Conservation (phyloP, 2,329 filamentous ascomycete genomes). For the Aspergillus costaricaensis region DNA sequence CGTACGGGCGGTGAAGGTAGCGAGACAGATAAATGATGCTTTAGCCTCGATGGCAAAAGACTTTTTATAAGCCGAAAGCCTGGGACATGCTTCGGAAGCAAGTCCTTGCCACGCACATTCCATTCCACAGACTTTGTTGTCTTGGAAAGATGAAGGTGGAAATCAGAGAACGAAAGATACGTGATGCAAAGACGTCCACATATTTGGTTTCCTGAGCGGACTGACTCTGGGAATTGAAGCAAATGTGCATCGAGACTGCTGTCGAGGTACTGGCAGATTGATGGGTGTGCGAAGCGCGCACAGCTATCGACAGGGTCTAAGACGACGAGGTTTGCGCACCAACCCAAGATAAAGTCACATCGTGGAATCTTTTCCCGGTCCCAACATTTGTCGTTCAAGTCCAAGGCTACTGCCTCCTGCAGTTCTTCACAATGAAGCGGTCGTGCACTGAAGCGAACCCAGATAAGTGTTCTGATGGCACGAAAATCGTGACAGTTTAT, state of each 20-base stretch:
- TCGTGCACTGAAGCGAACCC: too few relatives aligned
- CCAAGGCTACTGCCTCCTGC: too few relatives aligned
- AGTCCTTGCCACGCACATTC: neutral
- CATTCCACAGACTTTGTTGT: neutral
- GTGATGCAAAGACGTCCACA: neutral
- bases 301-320: too few relatives aligned
- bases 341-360: too few relatives aligned
- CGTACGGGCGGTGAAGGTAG: too few relatives aligned
- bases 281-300: constrained; percentile 14
- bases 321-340: too few relatives aligned
- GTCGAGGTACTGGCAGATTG: constrained; percentile 22
- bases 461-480: too few relatives aligned
- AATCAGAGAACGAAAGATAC: neutral
- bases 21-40: too few relatives aligned
- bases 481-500: too few relatives aligned
- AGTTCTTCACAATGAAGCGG: too few relatives aligned
- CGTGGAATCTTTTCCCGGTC: too few relatives aligned
- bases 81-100: neutral
- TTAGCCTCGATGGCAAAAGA: neutral
- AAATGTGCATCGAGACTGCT: neutral
- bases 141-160: neutral
- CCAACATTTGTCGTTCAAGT: too few relatives aligned
- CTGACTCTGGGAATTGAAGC: constrained; percentile 3
- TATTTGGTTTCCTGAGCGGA: neutral
- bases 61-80: neutral